phyloP scores from a whole-genome alignment of 2,329 filamentous ascomycete genomes.

The Aspergillus eucalypticola region DNA sequence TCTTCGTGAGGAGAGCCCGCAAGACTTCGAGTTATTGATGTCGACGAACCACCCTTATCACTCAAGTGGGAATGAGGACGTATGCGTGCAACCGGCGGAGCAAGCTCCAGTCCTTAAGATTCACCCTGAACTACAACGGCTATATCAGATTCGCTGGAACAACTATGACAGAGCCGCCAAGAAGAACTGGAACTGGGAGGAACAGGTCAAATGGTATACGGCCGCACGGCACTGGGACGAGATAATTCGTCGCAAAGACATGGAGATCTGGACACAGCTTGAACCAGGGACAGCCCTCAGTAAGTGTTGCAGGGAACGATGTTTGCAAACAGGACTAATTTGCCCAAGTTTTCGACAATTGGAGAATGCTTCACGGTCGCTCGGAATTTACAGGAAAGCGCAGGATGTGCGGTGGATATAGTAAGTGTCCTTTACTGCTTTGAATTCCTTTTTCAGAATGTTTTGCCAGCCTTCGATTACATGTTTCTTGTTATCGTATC shows the following conservation, averaged over 20 bases:
- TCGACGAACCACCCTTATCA: conserved; percentile 69
- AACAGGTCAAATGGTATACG: conserved; percentile 69
- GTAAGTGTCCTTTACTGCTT: conserved; percentile 54
- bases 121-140: conserved; percentile 44
- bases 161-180: conserved; percentile 80
- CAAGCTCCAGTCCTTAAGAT: conserved; percentile 72
- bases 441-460: not conserved
- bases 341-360: conserved; percentile 83
- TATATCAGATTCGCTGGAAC: conserved; percentile 83
- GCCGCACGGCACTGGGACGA: conserved; percentile 74
- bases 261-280: conserved; percentile 79
- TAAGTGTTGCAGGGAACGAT: conserved; percentile 47
- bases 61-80: conserved; percentile 81
- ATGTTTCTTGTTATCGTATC: not conserved
- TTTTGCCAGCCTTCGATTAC: not conserved
- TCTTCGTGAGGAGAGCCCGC: conserved; percentile 56
- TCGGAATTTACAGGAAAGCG: conserved; percentile 79
- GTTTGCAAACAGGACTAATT: conserved; percentile 12
- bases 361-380: conserved; percentile 87
- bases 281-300: conserved; percentile 74
- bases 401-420: conserved; percentile 88
- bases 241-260: conserved; percentile 64
- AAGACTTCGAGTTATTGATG: conserved; percentile 60
- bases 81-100: conserved; percentile 72
- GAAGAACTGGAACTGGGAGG: conserved; percentile 52